Percentiles rank a stretch among this genome's conserved stretches.
phyloP scores from a whole-genome alignment of 352 stramenopile species.

The Globisporangium takayamanum region DNA sequence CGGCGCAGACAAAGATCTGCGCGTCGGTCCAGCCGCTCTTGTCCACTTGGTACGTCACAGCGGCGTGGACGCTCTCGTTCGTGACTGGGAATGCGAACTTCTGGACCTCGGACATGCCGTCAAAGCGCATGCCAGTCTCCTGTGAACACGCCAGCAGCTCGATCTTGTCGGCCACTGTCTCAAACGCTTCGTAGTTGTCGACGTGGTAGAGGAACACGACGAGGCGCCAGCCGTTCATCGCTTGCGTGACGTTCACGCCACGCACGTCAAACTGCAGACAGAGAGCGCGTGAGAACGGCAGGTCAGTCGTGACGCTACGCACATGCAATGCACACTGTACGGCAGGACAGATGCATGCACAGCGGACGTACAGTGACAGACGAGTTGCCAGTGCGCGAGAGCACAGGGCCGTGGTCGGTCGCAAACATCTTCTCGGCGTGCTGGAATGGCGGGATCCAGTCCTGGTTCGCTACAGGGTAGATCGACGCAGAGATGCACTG shows the following conservation, averaged over 20 bases:
- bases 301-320: neutral
- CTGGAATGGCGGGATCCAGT: conserved; percentile 77
- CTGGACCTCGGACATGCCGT: conserved; percentile 60
- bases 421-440: conserved; percentile 85
- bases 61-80: conserved; percentile 44
- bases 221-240: conserved; percentile 64
- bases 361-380: conserved; percentile 39
- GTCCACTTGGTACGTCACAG: conserved; percentile 50
- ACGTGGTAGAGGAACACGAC: conserved; percentile 85
- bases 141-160: conserved; percentile 65
- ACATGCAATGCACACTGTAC: too few species aligned
- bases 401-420: conserved; percentile 56
- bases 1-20: conserved; percentile 72
- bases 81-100: conserved; percentile 57
- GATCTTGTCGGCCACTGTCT: conserved; percentile 56
- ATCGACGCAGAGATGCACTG: conserved; percentile 34
- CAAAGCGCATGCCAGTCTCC: conserved; percentile 32
- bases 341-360: conserved; percentile 2
- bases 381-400: conserved; percentile 57
- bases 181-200: conserved; percentile 57
- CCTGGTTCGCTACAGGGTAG: conserved; percentile 59
- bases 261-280: conserved; percentile 42
- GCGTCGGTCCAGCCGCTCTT: conserved; percentile 73
- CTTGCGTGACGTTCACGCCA: conserved; percentile 60
- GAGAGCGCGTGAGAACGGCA: neutral